Base-by-base conservation (phyloP, 2,329 filamentous ascomycete genomes). In the Xenoacremonium recifei region DNA sequence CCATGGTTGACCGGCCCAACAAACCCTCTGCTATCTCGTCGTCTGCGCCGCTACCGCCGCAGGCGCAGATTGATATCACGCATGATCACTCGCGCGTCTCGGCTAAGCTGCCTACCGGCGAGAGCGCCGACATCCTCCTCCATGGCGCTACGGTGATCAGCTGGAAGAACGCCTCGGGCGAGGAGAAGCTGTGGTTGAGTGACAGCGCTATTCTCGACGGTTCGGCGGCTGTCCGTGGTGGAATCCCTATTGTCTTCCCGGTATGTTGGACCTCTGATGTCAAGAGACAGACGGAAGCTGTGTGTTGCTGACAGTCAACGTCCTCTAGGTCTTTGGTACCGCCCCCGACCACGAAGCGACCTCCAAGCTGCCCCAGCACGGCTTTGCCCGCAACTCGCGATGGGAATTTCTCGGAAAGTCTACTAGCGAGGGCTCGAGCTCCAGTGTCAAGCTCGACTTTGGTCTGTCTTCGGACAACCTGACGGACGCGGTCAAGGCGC, bases 361-460 rank as follows among this genome's bases (percentile, higher is more conserved):
- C 20, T 80, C 81, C 38, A 72, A 80, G 51, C 85, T 99, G 19
- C 85, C 91, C 4, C 91, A 96, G 70, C 93, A 97, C 71, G 93
- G 93, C 54, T 95, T 99, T 68, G 93, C 92, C 29, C 89, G 93
- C 56, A 91, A 80, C 60, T 87, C 85, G 34, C 80, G 80, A 49
- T 99, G 93, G 93, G 91, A 97, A 66, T 96, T 93, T 64, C 77
- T 99, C 38, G 91, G 91, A 61, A 95, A 92, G 70, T 89, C 85
- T 32, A 70, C 71, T 39, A 71, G 68, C 52, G 70, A 72, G 62
- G 54, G 68, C 65, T 45, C 48, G 77, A 87, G 60, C 73, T 82
- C 59, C 29, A 84, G 83, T 36, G 84, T 97, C 52, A 96, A 95
- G 76, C 84, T 99, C 47, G 93, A 99, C 71, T 97, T 99, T 66